Evolutionary conservation across 2,329 filamentous ascomycete genomes (phyloP).

Genomic region (Macroventuria anomochaeta): DNA sequence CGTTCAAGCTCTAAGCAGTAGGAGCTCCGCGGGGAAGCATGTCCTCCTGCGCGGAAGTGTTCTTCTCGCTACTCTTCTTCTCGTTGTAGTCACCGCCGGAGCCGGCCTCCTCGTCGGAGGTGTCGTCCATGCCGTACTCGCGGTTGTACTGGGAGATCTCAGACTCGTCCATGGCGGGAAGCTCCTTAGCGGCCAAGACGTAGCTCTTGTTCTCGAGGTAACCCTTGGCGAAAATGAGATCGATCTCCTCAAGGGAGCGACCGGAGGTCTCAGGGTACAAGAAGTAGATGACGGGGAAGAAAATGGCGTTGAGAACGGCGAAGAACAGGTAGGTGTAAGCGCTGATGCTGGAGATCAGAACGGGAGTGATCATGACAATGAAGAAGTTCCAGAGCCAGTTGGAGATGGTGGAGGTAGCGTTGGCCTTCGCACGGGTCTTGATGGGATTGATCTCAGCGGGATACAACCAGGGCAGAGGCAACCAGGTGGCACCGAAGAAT

Average conservation of each 20-base stretch:
- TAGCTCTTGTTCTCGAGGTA: slow-evolving; percentile 46
- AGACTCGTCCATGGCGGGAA: slow-evolving; percentile 43
- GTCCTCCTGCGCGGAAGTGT: slow-evolving; percentile 22
- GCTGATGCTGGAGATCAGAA: slow-evolving; percentile 46
- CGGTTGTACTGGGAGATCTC: slow-evolving; percentile 44
- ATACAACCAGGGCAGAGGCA: slow-evolving; percentile 68
- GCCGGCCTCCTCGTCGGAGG: slow-evolving; percentile 42
- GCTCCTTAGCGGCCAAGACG: slow-evolving; percentile 46
- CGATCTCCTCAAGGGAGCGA: slow-evolving; percentile 60
- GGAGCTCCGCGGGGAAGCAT: slow-evolving; percentile 25
- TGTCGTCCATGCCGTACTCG: slow-evolving; percentile 42
- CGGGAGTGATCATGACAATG: slow-evolving; percentile 54
- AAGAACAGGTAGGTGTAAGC: slow-evolving; percentile 58
- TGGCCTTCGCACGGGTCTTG: slow-evolving; percentile 63
- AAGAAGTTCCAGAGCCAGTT: slow-evolving; percentile 63
- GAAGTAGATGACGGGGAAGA: slow-evolving; percentile 61
- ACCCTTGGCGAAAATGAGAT: slow-evolving; percentile 56
- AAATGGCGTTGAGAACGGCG: slow-evolving; percentile 59
- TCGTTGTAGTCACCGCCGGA: slow-evolving; percentile 34
- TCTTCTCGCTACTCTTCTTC: slow-evolving; percentile 28
- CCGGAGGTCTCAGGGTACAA: slow-evolving; percentile 64
- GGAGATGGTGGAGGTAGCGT: slow-evolving; percentile 60
- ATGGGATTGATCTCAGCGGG: slow-evolving; percentile 61
- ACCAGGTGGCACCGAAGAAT: slow-evolving; percentile 70
- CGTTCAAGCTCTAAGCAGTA: slow-evolving; percentile 13